Conservation (phyloP, 768 basidiomycete genomes). For the Amyloporia xantha region DNA sequence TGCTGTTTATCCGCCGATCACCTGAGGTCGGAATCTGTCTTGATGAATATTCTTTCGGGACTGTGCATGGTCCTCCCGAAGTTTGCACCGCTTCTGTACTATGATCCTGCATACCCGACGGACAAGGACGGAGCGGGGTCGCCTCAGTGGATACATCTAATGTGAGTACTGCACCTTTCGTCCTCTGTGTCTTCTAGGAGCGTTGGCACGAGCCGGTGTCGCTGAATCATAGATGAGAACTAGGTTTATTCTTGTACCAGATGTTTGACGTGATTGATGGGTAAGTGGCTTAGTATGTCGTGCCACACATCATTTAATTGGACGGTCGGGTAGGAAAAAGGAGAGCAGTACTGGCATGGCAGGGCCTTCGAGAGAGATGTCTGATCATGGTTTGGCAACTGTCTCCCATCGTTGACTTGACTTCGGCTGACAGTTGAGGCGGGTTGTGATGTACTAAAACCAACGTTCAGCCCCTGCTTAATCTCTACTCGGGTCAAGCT, state of each 20-base stretch:
- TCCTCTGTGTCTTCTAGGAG: too few species aligned
- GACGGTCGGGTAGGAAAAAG: conserved; percentile 64
- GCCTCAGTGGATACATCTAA: conserved; percentile 87
- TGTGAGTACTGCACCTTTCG: conserved; percentile 40
- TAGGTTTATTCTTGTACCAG: conserved; percentile 90
- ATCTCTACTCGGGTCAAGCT: not conserved
- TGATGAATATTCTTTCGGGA: conserved; percentile 86
- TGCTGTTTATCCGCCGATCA: not conserved
- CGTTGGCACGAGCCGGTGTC: too few species aligned
- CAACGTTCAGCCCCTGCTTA: conserved; percentile 77
- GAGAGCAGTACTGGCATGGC: conserved; percentile 94
- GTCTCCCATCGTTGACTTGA: not conserved
- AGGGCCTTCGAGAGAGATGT: conserved; percentile 98
- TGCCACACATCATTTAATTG: not conserved
- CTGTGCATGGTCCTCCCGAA: conserved; percentile 77
- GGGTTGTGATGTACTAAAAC: conserved; percentile 94
- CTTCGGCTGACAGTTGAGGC: not conserved
- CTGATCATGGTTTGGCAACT: conserved; percentile 77
- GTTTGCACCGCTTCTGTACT: conserved; percentile 75
- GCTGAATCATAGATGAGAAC: conserved; percentile 56
- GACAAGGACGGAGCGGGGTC: conserved; percentile 55
- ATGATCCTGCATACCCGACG: conserved; percentile 71
- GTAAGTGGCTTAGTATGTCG: conserved; percentile 29
- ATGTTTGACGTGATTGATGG: conserved; percentile 85
- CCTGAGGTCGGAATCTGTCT: conserved; percentile 2